A percentile compares a stretch with the other conserved stretches of the same genome.
Evolutionary conservation across 768 basidiomycete genomes (phyloP).

Genomic region (Leccinum broughii): DNA sequence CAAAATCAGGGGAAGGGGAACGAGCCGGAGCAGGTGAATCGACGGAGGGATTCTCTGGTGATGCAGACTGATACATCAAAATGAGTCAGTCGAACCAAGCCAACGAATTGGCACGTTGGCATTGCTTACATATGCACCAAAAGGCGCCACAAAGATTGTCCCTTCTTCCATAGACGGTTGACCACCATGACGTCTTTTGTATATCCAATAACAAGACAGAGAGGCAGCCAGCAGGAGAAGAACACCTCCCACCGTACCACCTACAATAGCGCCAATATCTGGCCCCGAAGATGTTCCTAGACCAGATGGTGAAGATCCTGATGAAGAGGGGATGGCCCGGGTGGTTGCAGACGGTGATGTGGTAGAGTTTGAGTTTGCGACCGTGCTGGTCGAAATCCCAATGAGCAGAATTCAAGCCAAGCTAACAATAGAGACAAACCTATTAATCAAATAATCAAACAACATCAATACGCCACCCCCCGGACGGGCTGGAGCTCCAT

Average conservation of each 20-base stretch:
- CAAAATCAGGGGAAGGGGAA: not conserved
- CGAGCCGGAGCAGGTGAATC: not conserved
- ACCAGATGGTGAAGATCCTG: not conserved
- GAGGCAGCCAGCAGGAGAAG: not conserved
- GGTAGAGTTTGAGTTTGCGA: not conserved
- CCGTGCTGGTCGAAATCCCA: not conserved
- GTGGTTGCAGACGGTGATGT: not conserved
- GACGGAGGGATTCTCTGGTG: not conserved
- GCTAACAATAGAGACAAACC: conserved; percentile 4
- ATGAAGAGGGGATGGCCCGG: not conserved
- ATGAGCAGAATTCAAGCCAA: not conserved
- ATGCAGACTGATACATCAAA: not conserved
- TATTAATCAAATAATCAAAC: conserved; percentile 23
- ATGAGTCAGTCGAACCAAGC: not conserved
- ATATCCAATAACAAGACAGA: not conserved
- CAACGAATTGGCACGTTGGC: not conserved
- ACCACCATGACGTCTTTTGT: not conserved
- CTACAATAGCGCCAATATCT: conserved; percentile 6
- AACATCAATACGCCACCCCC: conserved; percentile 6
- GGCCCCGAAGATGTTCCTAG: not conserved
- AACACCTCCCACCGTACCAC: conserved; percentile 10
- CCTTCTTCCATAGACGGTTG: not conserved
- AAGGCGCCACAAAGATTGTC: not conserved
- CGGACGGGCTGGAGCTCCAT: conserved; percentile 12
- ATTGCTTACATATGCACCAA: not conserved